Evolutionary conservation across 1,139 yeast species (phyloP), one percentile per base, ranked within the genome.

Genomic region (Pichia sp.): DNA sequence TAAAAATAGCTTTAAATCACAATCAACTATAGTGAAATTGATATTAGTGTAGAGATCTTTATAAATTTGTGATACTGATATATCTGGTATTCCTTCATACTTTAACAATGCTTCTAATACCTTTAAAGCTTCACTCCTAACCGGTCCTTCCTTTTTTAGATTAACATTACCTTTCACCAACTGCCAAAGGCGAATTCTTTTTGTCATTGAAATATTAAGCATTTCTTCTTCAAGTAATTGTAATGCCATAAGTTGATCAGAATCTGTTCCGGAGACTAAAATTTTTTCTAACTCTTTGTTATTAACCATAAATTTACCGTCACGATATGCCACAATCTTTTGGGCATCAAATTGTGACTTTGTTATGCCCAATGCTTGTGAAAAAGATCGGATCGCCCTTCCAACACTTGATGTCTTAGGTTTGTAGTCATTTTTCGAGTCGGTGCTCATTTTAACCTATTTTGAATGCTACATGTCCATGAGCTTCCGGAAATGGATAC

Each of bases 161-260:
- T 69, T 68, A 41, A 84, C 70, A 62, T 83, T 65, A 47, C 75
- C 79, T 51, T 78, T 67, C 0, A 82, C 82, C 46, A 79, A 65
- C 57, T 82, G 79, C 96, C 96, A 87, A 4, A 86, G 71, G 54
- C 84, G 90, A 0, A 85, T 82, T 5, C 84, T 70, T 3, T 83
- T 75, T 0, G 82, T 71, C 3, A 80, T 71, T 8, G 82, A 69
- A 43, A 71, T 73, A 38, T 71, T 73, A 36, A 71, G 71, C 4
- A 86, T 62, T 2, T 78, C 69, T 4, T 71, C 73, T 4, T 75
- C 66, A 37, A 85, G 63, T 35, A 71, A 65, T 4, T 67, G 69
- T 0, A 85, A 80, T 0, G 86, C 80, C 2, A 68, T 66, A 12
- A 74, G 71, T 47, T 84, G 63, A 25, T 69, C 71, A 6, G 50